Evolutionary conservation across 345 rosid species (phyloP), one percentile per base, ranked within the genome.

Genomic region (Eucalyptus caleyi): DNA sequence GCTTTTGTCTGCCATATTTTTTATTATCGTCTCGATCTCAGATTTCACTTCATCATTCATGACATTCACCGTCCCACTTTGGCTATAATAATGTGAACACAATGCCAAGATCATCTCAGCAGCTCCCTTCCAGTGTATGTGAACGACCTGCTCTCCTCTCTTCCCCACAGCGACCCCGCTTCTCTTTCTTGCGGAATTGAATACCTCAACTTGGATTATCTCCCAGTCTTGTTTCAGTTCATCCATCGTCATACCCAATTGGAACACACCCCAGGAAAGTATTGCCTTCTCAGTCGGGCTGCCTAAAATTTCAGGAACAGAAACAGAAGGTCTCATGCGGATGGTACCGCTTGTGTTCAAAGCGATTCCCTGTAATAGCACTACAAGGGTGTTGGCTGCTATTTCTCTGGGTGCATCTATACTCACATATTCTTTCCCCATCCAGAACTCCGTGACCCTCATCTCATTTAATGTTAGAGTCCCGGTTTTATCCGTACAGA

Each of bases 401-500:
- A 60, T 60, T 60, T 50, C 24, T 3, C 89, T 89, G 37, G 94
- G 87, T 77, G 67, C 51, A 11, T 27, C 59, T 6, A 89, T 89
- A 3, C 87, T 85, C 2, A 92, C 90, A 6, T 89, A 30, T 56
- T 95, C 93, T 30, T 91, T 88, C 34, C 98, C 98, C 2, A 93
- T 87, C 94, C 96, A 94, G 86, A 95, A 90, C 87, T 94, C 93
- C 3, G 95, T 95, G 82, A 96, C 98, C 86, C 90, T 92, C 98
- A 96, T 96, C 72, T 90, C 92, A 88, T 96, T 96, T 87, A 94
- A 89, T 44, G 98, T 96, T 16, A 97, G 94, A 40, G 97, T 96
- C n/a, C 98, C 97, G 18, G 94, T 96, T 93, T 95, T 97, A 54
- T 95, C 96, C 0, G 97, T 97, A 85, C 97, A 96, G 3, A 96